Percentiles rank a stretch among this genome's conserved stretches.
These are phyloP conservation scores for Coemansia sp. DNA, from an alignment of 192 early-diverging fungal genomes.

Conservation along the genomic window DNA sequence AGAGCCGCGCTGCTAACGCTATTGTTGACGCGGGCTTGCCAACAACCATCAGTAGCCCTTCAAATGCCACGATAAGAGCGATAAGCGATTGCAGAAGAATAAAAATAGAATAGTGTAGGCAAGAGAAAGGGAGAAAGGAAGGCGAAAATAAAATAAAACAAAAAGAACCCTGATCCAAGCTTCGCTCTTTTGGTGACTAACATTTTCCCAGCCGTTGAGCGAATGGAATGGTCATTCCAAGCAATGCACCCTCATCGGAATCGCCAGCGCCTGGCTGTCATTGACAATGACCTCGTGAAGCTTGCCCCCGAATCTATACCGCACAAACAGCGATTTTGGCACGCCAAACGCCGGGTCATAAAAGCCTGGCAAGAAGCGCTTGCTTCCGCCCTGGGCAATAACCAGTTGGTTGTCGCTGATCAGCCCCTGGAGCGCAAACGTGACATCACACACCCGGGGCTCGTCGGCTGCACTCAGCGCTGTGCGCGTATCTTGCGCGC, in stretches of 20 bases:
- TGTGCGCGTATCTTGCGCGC: conserved; percentile 7
- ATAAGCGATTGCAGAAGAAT: background rate
- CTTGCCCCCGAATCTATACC: conserved; percentile 79
- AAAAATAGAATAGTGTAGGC: background rate
- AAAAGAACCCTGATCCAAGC: too few species aligned
- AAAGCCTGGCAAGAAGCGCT: conserved; percentile 91
- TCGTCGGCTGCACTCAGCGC: conserved; percentile 33
- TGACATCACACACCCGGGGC: conserved; percentile 72
- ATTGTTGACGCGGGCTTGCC: background rate
- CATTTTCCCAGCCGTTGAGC: background rate
- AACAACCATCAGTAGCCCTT: background rate
- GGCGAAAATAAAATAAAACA: too few species aligned
- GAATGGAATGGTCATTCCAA: background rate
- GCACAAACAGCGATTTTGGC: conserved; percentile 79
- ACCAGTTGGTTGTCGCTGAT: conserved; percentile 86
- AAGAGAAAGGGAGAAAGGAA: background rate
- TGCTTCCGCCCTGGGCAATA: conserved; percentile 84
- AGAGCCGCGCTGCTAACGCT: background rate
- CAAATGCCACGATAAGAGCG: background rate
- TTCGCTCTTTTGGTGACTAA: too few species aligned
- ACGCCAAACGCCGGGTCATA: conserved; percentile 94
- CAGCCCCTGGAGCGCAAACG: conserved; percentile 80
- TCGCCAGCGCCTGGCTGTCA: conserved; percentile 78
- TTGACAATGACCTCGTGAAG: conserved; percentile 80
- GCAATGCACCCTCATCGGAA: conserved; percentile 68